Evolutionary conservation across 2,329 filamentous ascomycete genomes (phyloP), one percentile per base, ranked within the genome.

Genomic region (Fusarium odoratissimum): DNA sequence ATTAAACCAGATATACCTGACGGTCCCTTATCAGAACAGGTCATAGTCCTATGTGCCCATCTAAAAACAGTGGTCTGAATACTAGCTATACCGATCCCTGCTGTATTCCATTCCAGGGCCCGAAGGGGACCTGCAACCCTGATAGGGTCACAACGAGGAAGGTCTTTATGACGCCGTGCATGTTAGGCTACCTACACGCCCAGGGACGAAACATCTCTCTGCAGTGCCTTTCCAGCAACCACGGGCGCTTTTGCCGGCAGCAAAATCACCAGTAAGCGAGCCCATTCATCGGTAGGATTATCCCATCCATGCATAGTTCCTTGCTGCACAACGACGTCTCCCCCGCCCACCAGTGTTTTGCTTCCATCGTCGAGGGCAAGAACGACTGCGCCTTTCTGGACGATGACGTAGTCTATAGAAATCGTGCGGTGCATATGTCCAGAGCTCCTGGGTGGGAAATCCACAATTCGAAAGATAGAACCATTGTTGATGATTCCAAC

Each of bases 321-420:
- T 14, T 41, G 38, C 8, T 41, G 21, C 38, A 41, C 21, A 6
- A n/a, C 13, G 21, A 41, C 21, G 21, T n/a, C 38, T n/a, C 13
- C 38, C 13, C n/a, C 12, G 3, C 21, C 13, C 8, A 41, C 8
- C 21, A 12, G 9, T n/a, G 8, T n/a, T 6, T n/a, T 41, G 0
- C 12, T n/a, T 14, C 13, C 8, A 14, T n/a, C 13, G 8, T 41
- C 38, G 13, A 41, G 21, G n/a, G 14, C 21, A 14, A 41, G 21
- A 14, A n/a, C 12, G 21, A 5, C 21, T 1, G 8, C n/a, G 8
- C 12, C 21, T 14, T 41, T n/a, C 8, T 41, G 13, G 21, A 14
- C 38, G 13, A 14, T 41, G 21, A 1, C 21, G 1, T 9, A 41
- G 13, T n/a, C 12, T 41, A 14, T 41, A 5, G 38, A n/a, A 14